Base-by-base conservation (phyloP, 768 basidiomycete species). In the Sutorius australiensis region DNA sequence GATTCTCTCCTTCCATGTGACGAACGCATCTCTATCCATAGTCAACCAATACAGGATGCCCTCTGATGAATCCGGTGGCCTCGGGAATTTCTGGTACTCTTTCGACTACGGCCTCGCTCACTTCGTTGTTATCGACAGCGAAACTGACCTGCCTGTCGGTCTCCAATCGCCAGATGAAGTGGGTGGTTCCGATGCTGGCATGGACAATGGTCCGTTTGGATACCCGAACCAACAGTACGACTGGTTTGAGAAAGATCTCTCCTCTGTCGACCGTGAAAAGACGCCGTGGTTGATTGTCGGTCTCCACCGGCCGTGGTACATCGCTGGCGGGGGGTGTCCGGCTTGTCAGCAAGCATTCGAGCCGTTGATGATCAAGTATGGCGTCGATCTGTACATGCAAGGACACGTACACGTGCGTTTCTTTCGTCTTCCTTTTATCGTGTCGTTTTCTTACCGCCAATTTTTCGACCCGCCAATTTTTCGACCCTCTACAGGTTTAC, bases 61-160 rank as follows among this genome's bases (percentile, higher is more conserved):
- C 13, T 61, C 64, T 7, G 55, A 56, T 0, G 64, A 56, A 36
- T 66, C 66, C 7, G 60, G 64, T 11, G 62, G 66, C 5, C 33
- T 62, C 14, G 51, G 66, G 7, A 68, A 67, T 34, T 64, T 68
- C 30, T 68, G 67, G 66, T 68, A 67, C 53, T 67, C 66, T 14
- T 67, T 64, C n/a, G 56, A 67, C 48, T 60, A 68, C 16, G 64
- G 64, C 37, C 61, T 68, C 16, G 67, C 62, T 11, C 66, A 67
- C 44, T 67, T 67, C 21, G 37, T 67, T 54, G 6, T 62, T 2
- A 8, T 68, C 43, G 31, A 68, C 17, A 48, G 42, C 3, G 67
- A 67, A 48, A 67, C 66, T 0, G 66, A 67, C 28, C 43, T 68
- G n/a, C 67, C 62, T 1, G 33, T 31, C 8, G 64, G 67, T 16